A percentile compares a stretch with the other conserved stretches of the same genome.
phyloP scores from a whole-genome alignment of 176 grass and related monocot genomes.

The Olyra latifolia region DNA sequence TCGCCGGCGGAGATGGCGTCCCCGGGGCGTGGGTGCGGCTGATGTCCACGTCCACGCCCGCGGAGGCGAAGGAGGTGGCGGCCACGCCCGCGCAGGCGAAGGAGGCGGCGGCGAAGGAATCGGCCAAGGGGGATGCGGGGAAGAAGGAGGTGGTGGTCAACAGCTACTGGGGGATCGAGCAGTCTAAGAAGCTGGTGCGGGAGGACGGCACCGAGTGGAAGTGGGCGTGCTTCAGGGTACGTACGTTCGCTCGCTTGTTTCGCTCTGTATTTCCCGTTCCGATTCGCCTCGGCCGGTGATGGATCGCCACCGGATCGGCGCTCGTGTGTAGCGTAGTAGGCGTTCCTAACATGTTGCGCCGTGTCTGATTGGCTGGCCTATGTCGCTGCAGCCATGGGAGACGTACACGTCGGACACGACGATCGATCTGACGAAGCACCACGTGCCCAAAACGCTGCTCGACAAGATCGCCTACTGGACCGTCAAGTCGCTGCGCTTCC shows the following conservation, averaged over 20 bases:
- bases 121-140: conserved; percentile 21
- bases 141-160: conserved; percentile 52
- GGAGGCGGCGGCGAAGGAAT: neutral
- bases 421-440: conserved; percentile 71
- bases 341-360: neutral
- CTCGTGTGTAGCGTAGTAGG: neutral
- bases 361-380: neutral
- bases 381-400: conserved; percentile 58
- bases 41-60: conserved; percentile 30
- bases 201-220: conserved; percentile 85
- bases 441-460: conserved; percentile 52
- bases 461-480: conserved; percentile 77
- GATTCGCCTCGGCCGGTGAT: neutral
- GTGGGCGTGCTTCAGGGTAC: conserved; percentile 85
- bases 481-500: conserved; percentile 70
- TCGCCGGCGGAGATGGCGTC: conserved; percentile 16
- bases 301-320: neutral
- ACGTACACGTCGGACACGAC: conserved; percentile 64
- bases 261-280: neutral
- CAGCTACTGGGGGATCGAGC: conserved; percentile 81
- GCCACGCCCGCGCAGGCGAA: neutral
- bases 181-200: conserved; percentile 50
- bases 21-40: conserved; percentile 29
- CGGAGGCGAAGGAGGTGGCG: conserved; percentile 21
- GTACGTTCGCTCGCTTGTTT: neutral